These are phyloP conservation scores for Arthrobotrys musiformis DNA, from an alignment of 2,329 filamentous ascomycete genomes.

Conservation along the genomic window DNA sequence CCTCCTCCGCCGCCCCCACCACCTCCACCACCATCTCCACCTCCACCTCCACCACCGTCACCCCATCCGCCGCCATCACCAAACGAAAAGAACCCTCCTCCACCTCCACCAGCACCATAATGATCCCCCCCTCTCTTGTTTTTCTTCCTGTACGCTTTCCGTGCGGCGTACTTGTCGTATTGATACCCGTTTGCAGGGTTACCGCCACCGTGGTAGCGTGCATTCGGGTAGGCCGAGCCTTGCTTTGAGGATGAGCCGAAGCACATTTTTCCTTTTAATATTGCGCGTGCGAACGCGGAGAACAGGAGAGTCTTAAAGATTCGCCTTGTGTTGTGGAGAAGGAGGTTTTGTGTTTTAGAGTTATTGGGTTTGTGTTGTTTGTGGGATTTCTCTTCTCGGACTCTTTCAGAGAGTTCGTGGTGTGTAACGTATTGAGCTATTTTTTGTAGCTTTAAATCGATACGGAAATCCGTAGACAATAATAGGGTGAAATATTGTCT, in stretches of 20 bases:
- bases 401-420: too few species aligned
- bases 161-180: conserved; percentile 31
- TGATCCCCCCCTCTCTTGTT: conserved; percentile 13
- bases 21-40: background rate
- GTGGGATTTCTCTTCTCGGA: too few species aligned
- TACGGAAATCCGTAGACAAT: too few species aligned
- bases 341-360: background rate
- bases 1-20: conserved; percentile 1
- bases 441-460: too few species aligned
- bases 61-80: background rate
- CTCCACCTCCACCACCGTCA: background rate
- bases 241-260: conserved; percentile 45
- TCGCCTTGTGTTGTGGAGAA: background rate
- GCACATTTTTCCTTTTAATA: conserved; percentile 31
- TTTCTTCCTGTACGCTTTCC: conserved; percentile 34
- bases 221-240: conserved; percentile 24
- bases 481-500: too few species aligned
- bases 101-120: background rate
- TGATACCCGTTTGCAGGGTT: conserved; percentile 16
- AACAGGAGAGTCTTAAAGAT: background rate
- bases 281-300: background rate
- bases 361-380: too few species aligned
- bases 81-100: conserved; percentile 22
- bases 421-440: too few species aligned
- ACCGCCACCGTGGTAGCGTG: conserved; percentile 41